Evolutionary conservation across 345 rosid species (phyloP).

Genomic region (Citrus medica): DNA sequence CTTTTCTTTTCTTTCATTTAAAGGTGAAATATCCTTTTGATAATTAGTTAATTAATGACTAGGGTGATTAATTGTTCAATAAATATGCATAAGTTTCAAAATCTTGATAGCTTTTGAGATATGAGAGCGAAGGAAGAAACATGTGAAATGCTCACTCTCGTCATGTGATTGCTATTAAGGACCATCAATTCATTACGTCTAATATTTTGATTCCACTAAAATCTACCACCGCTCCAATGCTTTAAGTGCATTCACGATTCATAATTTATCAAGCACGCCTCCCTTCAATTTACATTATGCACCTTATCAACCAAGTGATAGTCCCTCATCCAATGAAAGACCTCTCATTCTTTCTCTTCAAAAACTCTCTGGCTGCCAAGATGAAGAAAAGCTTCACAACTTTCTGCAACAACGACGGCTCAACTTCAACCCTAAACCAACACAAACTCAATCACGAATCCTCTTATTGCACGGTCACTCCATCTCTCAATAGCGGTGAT

Average conservation of each 20-base stretch:
- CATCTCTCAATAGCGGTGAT: background rate
- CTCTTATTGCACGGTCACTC: slow-evolving; percentile 12
- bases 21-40: too few relatives aligned
- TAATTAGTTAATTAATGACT: too few relatives aligned
- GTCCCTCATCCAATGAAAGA: slow-evolving; percentile 45
- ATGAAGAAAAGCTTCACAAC: slow-evolving; percentile 67
- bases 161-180: slow-evolving; percentile 27
- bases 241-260: background rate
- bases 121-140: slow-evolving; percentile 8
- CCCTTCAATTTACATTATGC: too few relatives aligned
- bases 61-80: background rate
- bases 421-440: slow-evolving; percentile 74
- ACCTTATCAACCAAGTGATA: background rate
- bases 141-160: slow-evolving; percentile 17
- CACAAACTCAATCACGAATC: background rate
- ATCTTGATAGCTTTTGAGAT: background rate
- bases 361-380: slow-evolving; percentile 56
- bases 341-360: slow-evolving; percentile 61
- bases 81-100: background rate
- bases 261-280: too few relatives aligned
- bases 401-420: slow-evolving; percentile 56
- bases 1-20: too few relatives aligned
- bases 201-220: background rate
- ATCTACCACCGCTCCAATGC: slow-evolving; percentile 16
- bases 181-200: background rate